These are phyloP conservation scores for Fusarium tricinctum DNA, from an alignment of 2,329 filamentous ascomycete species.

Conservation along the genomic window DNA sequence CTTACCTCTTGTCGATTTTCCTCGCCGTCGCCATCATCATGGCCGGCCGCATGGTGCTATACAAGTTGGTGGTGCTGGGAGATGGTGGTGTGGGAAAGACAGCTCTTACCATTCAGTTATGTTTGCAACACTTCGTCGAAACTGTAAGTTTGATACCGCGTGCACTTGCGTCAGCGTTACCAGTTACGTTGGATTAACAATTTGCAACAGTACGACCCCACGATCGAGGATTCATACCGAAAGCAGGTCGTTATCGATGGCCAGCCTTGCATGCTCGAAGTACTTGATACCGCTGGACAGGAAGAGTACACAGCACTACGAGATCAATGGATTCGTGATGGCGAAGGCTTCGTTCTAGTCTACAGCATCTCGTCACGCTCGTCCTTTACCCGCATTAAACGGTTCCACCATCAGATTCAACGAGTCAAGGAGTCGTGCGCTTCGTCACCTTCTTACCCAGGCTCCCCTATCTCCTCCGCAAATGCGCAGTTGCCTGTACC, in stretches of 20 bases:
- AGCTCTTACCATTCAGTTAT: slow-evolving; percentile 94
- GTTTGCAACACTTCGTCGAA: slow-evolving; percentile 98
- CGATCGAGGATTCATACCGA: slow-evolving; percentile 88
- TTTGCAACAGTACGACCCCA: slow-evolving; percentile 79
- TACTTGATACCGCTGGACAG: slow-evolving; percentile 96
- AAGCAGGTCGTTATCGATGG: slow-evolving; percentile 94
- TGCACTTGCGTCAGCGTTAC: slow-evolving; percentile 9
- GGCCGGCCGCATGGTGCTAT: slow-evolving; percentile 94
- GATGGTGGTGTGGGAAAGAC: slow-evolving; percentile 96
- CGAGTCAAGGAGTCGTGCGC: slow-evolving; percentile 93
- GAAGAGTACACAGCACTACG: slow-evolving; percentile 97
- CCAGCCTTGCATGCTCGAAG: slow-evolving; percentile 97
- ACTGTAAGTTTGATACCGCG: slow-evolving; percentile 69
- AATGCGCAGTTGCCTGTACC: slow-evolving; percentile 79
- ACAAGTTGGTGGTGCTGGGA: slow-evolving; percentile 95
- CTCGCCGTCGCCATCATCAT: slow-evolving; percentile 63
- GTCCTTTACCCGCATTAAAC: slow-evolving; percentile 93
- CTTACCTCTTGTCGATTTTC: slow-evolving; percentile 39
- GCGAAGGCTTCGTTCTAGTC: slow-evolving; percentile 96
- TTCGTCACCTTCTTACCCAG: slow-evolving; percentile 81
- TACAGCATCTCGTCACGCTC: slow-evolving; percentile 98
- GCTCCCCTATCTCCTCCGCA: slow-evolving; percentile 76
- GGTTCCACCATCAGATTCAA: slow-evolving; percentile 97
- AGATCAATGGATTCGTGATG: slow-evolving; percentile 98
- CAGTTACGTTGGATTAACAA: slow-evolving; percentile 31